A percentile compares a stretch with the other conserved stretches of the same genome.
These are phyloP conservation scores for Boletus eberwhitei DNA, from an alignment of 768 basidiomycete genomes.

Conservation along the genomic window DNA sequence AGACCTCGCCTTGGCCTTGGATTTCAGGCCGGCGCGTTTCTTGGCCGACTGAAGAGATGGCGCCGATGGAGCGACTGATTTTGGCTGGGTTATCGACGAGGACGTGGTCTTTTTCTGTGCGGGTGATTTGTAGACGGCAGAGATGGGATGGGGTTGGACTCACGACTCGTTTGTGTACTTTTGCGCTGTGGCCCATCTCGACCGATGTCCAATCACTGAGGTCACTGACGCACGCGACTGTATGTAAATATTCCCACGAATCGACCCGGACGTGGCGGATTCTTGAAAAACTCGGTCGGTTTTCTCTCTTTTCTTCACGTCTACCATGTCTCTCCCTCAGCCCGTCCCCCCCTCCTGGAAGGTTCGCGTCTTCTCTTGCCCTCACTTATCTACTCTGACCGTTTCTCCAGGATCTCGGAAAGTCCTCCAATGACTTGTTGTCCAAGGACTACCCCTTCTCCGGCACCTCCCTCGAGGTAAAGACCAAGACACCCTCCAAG, in stretches of 20 bases:
- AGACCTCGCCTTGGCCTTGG: slow-evolving; percentile 18
- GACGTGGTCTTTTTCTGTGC: slow-evolving; percentile 26
- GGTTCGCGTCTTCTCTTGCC: slow-evolving; percentile 37
- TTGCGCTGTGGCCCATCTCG: slow-evolving; percentile 37
- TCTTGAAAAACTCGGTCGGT: slow-evolving; percentile 1
- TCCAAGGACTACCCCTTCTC: slow-evolving; percentile 88
- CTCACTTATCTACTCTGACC: background rate
- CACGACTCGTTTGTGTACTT: slow-evolving; percentile 34
- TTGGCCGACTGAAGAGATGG: slow-evolving; percentile 22
- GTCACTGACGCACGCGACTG: background rate
- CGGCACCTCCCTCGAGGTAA: slow-evolving; percentile 73
- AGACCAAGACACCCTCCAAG: slow-evolving; percentile 84
- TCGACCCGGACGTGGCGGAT: slow-evolving; percentile 18
- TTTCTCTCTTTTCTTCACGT: slow-evolving; percentile 9
- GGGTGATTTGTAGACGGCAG: background rate
- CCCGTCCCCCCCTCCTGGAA: slow-evolving; percentile 98
- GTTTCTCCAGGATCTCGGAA: slow-evolving; percentile 79
- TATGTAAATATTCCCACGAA: slow-evolving; percentile 29
- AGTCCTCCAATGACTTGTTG: slow-evolving; percentile 94
- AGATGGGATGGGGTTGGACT: slow-evolving; percentile 3
- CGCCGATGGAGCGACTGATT: background rate
- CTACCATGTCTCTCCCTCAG: slow-evolving; percentile 83
- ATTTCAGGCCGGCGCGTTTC: slow-evolving; percentile 28
- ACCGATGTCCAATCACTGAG: too few species aligned
- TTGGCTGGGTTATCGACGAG: slow-evolving; percentile 6